A percentile compares a stretch with the other conserved stretches of the same genome.
Conservation (phyloP, 1,284 basidiomycete genomes). For the Ceratobasidium sp. region DNA sequence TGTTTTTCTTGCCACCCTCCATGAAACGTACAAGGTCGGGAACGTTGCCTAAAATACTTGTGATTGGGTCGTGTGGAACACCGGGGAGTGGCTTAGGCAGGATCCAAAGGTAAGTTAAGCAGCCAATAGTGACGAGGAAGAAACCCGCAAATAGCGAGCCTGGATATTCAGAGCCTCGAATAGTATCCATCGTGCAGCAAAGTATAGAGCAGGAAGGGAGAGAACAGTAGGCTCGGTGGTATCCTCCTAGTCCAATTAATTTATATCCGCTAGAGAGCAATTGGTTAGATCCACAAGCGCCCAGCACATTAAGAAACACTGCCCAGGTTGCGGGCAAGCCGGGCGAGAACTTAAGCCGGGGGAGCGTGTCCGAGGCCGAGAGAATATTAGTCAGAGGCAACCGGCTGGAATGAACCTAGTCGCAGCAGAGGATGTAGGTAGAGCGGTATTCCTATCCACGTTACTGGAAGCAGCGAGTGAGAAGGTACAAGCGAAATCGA, state of each 20-base stretch:
- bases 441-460: too few relatives aligned
- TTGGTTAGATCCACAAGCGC: too few relatives aligned
- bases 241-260: not conserved
- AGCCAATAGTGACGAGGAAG: not conserved
- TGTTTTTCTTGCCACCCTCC: not conserved
- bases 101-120: slow-evolving; percentile 19
- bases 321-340: too few relatives aligned
- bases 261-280: too few relatives aligned
- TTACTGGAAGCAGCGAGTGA: too few relatives aligned
- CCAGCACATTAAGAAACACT: too few relatives aligned
- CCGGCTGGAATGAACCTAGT: too few relatives aligned
- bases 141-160: not conserved
- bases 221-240: not conserved
- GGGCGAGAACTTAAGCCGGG: too few relatives aligned
- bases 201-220: not conserved
- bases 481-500: too few relatives aligned
- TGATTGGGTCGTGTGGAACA: slow-evolving; percentile 28
- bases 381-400: too few relatives aligned
- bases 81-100: slow-evolving; percentile 27
- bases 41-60: slow-evolving; percentile 30
- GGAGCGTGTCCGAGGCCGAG: too few relatives aligned
- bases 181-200: not conserved
- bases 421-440: too few relatives aligned
- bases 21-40: slow-evolving; percentile 3
- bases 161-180: not conserved